Base-by-base conservation (phyloP, 106 monocot genomes). In the Cymbidium sinense region DNA sequence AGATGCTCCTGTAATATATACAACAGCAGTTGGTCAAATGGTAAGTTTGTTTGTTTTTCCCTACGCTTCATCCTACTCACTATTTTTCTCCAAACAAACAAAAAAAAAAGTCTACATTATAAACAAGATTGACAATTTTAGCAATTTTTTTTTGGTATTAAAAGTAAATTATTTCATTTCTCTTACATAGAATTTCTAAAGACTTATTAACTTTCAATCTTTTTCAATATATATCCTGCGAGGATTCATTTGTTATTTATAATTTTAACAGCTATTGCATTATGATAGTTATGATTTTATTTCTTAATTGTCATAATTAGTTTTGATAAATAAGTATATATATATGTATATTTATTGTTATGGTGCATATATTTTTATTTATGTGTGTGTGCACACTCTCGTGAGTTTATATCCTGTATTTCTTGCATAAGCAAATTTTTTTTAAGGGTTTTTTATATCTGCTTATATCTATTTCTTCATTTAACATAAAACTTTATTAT, bases 11-110 rank as follows among this genome's bases (percentile, higher is more conserved):
- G 41, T 65, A 29, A 77, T 84, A 70, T 77, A 71, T 82, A 71
- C 74, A 50, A 86, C 82, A 72, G 89, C 89, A 50, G 21, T 84
- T 50, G 86, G 70, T 44, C 79, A 84, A 74, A 79, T 89, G 89
- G 86, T 89, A 82, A 20, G 34, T 37, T 71, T 71, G 67, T 34
- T 67, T 0, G 8, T 23, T 58, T 20, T 58, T 5, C 2, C 15
- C 4, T 1, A 3, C 12, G 12, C 12, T 52, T 52, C 52, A 52
- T 18, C 1, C 52, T 15, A 20, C 17, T 52, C 17, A 0, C 20
- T 52, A 52, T 18, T 52, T 52, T 11, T 18, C 12, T 11, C 52
- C n/a, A n/a, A n/a, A n/a, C n/a, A n/a, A n/a, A n/a, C n/a, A n/a
- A n/a, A n/a, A n/a, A n/a, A n/a, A n/a, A n/a, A n/a, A n/a, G n/a